Conservation (phyloP, 208 protist species). For the Perkinsela sp. region DNA sequence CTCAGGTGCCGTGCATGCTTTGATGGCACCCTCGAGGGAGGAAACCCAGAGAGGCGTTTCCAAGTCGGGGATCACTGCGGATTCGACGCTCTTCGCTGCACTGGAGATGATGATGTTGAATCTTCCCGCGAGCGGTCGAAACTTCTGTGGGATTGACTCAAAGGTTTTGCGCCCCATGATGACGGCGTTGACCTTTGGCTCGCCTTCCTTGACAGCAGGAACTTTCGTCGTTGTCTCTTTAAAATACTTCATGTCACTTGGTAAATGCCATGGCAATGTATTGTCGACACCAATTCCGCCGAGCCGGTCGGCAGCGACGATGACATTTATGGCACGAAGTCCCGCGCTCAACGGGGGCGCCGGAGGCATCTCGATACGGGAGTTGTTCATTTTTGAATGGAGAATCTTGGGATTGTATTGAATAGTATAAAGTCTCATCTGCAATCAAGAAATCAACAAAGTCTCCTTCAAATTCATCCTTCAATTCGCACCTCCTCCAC, state of each 20-base stretch:
- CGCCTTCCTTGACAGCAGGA: slow-evolving; percentile 1
- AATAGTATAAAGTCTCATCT: too few species aligned
- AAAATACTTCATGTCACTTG: slow-evolving; percentile 59
- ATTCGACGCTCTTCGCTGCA: not conserved
- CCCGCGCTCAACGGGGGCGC: slow-evolving; percentile 6
- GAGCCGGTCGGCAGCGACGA: slow-evolving; percentile 31
- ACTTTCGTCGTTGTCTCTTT: slow-evolving; percentile 26
- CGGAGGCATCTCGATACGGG: not conserved
- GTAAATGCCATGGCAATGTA: slow-evolving; percentile 44
- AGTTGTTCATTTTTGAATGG: too few species aligned
- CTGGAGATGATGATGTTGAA: slow-evolving; percentile 66
- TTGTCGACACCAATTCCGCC: slow-evolving; percentile 33
- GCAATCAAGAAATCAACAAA: too few species aligned
- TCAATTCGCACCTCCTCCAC: not conserved
- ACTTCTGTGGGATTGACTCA: slow-evolving; percentile 66
- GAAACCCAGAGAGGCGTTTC: not conserved
- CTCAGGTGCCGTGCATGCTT: not conserved
- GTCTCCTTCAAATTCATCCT: slow-evolving; percentile 1
- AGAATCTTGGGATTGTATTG: too few species aligned
- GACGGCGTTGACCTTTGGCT: slow-evolving; percentile 56
- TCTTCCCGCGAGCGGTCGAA: slow-evolving; percentile 51
- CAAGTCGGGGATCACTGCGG: not conserved
- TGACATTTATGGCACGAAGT: slow-evolving; percentile 24
- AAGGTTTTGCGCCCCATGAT: slow-evolving; percentile 88
- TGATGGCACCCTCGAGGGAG: not conserved